Conservation (phyloP, 2,329 filamentous ascomycete species). For the Aspergillus pseudoglaucus region DNA sequence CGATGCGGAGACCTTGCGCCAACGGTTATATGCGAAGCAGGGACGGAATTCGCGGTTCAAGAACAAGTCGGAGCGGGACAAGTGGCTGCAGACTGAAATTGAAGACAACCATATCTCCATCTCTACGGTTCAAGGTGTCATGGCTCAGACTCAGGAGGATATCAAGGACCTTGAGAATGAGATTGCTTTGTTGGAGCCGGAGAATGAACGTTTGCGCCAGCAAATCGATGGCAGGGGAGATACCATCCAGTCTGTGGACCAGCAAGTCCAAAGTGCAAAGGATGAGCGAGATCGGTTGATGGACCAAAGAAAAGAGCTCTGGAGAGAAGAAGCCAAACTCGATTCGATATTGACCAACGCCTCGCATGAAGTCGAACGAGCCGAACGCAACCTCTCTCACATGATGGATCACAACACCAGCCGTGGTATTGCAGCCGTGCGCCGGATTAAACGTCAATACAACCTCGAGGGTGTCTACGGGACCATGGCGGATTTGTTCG, state of each 20-base stretch:
- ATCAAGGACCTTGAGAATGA: slow-evolving; percentile 64
- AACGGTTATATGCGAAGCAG: slow-evolving; percentile 85
- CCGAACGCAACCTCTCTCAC: slow-evolving; percentile 70
- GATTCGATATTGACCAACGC: slow-evolving; percentile 70
- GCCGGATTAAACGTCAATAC: slow-evolving; percentile 70
- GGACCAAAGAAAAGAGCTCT: slow-evolving; percentile 80
- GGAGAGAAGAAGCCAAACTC: slow-evolving; percentile 82
- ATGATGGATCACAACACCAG: slow-evolving; percentile 88
- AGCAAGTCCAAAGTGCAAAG: slow-evolving; percentile 69
- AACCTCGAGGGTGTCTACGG: slow-evolving; percentile 84
- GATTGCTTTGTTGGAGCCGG: slow-evolving; percentile 65
- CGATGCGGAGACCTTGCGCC: slow-evolving; percentile 65
- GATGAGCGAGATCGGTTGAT: slow-evolving; percentile 71
- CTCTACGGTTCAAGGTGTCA: slow-evolving; percentile 73
- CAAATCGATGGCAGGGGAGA: slow-evolving; percentile 73
- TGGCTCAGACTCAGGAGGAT: slow-evolving; percentile 77
- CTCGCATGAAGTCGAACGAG: slow-evolving; percentile 66
- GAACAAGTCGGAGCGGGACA: slow-evolving; percentile 81
- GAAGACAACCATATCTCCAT: slow-evolving; percentile 70
- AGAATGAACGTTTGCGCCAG: slow-evolving; percentile 63
- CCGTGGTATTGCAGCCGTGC: slow-evolving; percentile 77
- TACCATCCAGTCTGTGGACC: slow-evolving; percentile 63
- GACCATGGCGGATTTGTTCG: slow-evolving; percentile 85
- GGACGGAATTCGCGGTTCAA: slow-evolving; percentile 79
- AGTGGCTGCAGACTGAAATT: slow-evolving; percentile 73